Conservation (phyloP, 1,284 basidiomycete genomes). For the Trichosporon faecale region DNA sequence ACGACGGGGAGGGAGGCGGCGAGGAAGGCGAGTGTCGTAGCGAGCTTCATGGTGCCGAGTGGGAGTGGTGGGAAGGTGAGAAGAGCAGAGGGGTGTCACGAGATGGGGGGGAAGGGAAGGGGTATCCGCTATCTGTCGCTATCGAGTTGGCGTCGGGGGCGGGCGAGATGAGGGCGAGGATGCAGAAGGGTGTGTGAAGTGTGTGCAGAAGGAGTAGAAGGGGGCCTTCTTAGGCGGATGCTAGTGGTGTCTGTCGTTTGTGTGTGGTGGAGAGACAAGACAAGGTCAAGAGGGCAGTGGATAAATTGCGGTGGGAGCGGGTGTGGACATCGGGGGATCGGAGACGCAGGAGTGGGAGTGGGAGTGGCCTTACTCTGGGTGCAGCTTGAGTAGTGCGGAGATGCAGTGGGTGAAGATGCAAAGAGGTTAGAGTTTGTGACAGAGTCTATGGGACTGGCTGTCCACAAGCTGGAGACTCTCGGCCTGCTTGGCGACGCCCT, state of each 20-base stretch:
- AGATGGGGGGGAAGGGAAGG: not conserved
- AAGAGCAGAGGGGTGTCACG: not conserved
- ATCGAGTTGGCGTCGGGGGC: not conserved
- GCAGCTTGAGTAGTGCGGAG: not conserved
- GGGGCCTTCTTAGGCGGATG: too few relatives aligned
- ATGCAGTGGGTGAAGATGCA: not conserved
- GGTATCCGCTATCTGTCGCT: not conserved
- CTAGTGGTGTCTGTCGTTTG: not conserved
- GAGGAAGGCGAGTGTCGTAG: not conserved
- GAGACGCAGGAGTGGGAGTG: too few relatives aligned
- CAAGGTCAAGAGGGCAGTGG: not conserved
- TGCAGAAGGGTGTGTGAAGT: not conserved
- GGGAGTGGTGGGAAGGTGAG: not conserved
- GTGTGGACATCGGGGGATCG: not conserved
- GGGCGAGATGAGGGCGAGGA: not conserved
- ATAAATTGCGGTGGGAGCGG: not conserved
- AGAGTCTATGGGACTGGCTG: not conserved
- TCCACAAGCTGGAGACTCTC: not conserved
- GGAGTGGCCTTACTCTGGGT: too few relatives aligned
- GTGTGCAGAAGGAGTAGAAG: not conserved
- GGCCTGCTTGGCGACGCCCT: not conserved
- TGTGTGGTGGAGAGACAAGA: not conserved
- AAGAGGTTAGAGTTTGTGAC: slow-evolving; percentile 1
- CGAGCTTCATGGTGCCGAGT: not conserved
- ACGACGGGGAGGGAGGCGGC: not conserved